phyloP scores from a whole-genome alignment of 306 rosid species.

The Leucaena leucocephala region DNA sequence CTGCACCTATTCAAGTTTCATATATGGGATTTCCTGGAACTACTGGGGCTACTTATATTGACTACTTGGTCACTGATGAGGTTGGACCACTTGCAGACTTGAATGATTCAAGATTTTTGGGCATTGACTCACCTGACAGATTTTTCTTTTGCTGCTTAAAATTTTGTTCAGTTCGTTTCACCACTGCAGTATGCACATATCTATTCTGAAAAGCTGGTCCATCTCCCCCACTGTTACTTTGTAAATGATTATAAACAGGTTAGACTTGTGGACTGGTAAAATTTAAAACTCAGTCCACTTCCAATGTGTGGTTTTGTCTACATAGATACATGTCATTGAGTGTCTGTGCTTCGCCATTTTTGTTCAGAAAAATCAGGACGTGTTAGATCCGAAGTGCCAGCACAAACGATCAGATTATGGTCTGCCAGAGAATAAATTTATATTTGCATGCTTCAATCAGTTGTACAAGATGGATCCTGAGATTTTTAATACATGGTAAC shows the following conservation, averaged over 20 bases:
- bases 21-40: conserved; percentile 99
- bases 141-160: not conserved
- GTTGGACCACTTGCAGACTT: not conserved
- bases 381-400: conserved; percentile 71
- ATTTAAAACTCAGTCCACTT: conserved; percentile 14
- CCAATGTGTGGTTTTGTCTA: not conserved
- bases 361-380: conserved; percentile 90
- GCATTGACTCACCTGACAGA: not conserved
- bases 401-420: conserved; percentile 59
- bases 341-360: conserved; percentile 6
- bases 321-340: not conserved
- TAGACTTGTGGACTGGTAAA: conserved; percentile 26
- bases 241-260: conserved; percentile 99
- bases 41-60: conserved; percentile 66
- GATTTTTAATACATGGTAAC: conserved; percentile 86
- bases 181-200: conserved; percentile 76
- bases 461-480: conserved; percentile 99
- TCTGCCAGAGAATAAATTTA: conserved; percentile 21
- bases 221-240: conserved; percentile 97
- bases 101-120: not conserved
- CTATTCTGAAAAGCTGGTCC: conserved; percentile 95
- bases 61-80: conserved; percentile 27
- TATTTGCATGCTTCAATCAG: conserved; percentile 89
- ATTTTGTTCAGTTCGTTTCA: conserved; percentile 19
- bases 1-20: conserved; percentile 98